Percentiles rank a stretch among this genome's conserved stretches.
These are phyloP conservation scores for Dactylellina leptospora DNA, from an alignment of 2,329 filamentous ascomycete species.

Conservation along the genomic window DNA sequence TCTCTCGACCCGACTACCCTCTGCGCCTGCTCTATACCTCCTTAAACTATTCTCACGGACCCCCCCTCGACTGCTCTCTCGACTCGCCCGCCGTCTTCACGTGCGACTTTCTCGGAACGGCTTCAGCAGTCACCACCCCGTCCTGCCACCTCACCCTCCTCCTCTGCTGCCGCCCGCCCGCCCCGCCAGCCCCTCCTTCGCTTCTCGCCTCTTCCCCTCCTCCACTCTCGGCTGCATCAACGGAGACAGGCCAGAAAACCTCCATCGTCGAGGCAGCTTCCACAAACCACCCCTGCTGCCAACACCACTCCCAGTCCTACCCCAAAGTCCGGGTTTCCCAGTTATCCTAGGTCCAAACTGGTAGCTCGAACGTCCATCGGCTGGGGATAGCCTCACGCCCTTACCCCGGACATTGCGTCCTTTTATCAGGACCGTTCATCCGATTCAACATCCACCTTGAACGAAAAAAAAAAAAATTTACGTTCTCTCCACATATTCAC, in stretches of 20 bases:
- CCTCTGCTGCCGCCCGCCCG: neutral
- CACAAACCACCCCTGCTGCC: slow-evolving; percentile 38
- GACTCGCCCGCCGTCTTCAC: slow-evolving; percentile 43
- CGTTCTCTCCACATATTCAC: neutral
- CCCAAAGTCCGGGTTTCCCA: slow-evolving; percentile 44
- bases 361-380: slow-evolving; percentile 24
- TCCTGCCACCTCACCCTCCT: slow-evolving; percentile 31
- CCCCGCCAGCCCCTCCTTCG: slow-evolving; percentile 41
- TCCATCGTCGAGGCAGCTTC: slow-evolving; percentile 24
- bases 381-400: slow-evolving; percentile 37
- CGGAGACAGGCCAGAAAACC: too few species aligned
- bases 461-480: slow-evolving; percentile 1
- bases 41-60: neutral
- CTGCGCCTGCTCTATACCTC: slow-evolving; percentile 40
- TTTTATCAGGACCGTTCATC: slow-evolving; percentile 36
- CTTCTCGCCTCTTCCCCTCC: slow-evolving; percentile 36
- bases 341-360: slow-evolving; percentile 40
- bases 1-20: slow-evolving; percentile 1
- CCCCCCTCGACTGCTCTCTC: neutral
- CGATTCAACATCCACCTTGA: slow-evolving; percentile 21
- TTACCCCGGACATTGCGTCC: slow-evolving; percentile 44
- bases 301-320: slow-evolving; percentile 32
- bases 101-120: slow-evolving; percentile 53
- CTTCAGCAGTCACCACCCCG: slow-evolving; percentile 49
- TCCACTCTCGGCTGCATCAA: too few species aligned